These are phyloP conservation scores for Sporothrix dimorphospora DNA, from an alignment of 2,329 filamentous ascomycete genomes.

Conservation along the genomic window DNA sequence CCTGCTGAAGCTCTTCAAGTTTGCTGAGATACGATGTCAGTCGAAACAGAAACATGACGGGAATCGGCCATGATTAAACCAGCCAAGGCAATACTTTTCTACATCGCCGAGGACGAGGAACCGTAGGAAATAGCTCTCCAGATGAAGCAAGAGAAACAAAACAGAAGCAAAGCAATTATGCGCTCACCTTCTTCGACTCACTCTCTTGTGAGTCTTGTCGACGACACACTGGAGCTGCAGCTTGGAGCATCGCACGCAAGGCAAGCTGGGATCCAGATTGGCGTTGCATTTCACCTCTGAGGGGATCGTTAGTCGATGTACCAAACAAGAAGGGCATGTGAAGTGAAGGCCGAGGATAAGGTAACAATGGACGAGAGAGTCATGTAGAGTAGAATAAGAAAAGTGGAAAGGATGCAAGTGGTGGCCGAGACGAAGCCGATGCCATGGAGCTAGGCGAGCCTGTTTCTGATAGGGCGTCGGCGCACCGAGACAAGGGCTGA, in stretches of 20 bases:
- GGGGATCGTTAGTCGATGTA: background rate
- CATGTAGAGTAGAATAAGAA: background rate
- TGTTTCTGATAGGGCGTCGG: conserved; percentile 12
- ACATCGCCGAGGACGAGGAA: background rate
- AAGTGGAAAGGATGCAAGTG: background rate
- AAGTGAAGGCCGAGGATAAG: background rate
- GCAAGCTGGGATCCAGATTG: conserved; percentile 30
- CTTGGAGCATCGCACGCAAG: conserved; percentile 35
- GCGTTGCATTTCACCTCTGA: conserved; percentile 37
- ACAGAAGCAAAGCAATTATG: background rate
- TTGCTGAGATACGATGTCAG: conserved; percentile 47
- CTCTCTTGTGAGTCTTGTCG: conserved; percentile 35
- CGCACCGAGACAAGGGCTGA: conserved; percentile 22
- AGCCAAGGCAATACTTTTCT: background rate
- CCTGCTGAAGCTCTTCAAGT: conserved; percentile 57
- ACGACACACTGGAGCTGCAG: conserved; percentile 35
- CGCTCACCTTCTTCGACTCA: conserved; percentile 34
- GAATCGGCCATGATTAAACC: background rate
- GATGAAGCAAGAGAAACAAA: background rate
- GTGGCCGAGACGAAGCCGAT: conserved; percentile 19
- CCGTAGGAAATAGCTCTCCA: background rate
- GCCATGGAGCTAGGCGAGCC: background rate
- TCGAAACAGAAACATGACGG: background rate
- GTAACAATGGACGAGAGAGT: background rate
- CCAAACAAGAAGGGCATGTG: background rate